These are phyloP conservation scores for Starmerella asiatica DNA, from an alignment of 805 yeast species.

Conservation along the genomic window DNA sequence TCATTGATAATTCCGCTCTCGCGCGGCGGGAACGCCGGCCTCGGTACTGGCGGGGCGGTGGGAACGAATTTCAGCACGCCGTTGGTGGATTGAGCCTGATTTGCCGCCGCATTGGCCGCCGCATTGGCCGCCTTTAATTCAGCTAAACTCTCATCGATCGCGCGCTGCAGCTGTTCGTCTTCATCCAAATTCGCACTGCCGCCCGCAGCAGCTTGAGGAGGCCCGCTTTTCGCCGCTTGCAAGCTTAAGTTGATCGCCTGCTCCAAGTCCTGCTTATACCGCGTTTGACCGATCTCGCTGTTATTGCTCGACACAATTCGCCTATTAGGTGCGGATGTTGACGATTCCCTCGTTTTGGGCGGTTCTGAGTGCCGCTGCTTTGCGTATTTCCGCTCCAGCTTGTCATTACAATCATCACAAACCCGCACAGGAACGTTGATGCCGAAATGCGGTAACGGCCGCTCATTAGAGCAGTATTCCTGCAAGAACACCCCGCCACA, in stretches of 20 bases:
- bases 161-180: conserved; percentile 68
- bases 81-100: not conserved
- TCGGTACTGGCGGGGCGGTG: not conserved
- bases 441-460: conserved; percentile 71
- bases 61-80: not conserved
- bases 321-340: conserved; percentile 5
- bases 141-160: conserved; percentile 78
- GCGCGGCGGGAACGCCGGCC: conserved; percentile 4
- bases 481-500: conserved; percentile 94
- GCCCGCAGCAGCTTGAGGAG: conserved; percentile 22
- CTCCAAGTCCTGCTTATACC: conserved; percentile 45
- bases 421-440: conserved; percentile 82
- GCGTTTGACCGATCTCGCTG: conserved; percentile 22
- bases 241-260: conserved; percentile 70
- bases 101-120: not conserved
- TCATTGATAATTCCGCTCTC: conserved; percentile 11
- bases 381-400: conserved; percentile 32
- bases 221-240: conserved; percentile 33
- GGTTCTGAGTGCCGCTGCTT: conserved; percentile 2
- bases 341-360: conserved; percentile 20
- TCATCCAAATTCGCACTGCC: conserved; percentile 2
- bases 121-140: not conserved
- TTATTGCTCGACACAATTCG: conserved; percentile 10
- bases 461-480: conserved; percentile 59
- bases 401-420: conserved; percentile 76